These are phyloP conservation scores for Ascochyta fabae DNA, from an alignment of 2,329 filamentous ascomycete genomes.

Conservation along the genomic window DNA sequence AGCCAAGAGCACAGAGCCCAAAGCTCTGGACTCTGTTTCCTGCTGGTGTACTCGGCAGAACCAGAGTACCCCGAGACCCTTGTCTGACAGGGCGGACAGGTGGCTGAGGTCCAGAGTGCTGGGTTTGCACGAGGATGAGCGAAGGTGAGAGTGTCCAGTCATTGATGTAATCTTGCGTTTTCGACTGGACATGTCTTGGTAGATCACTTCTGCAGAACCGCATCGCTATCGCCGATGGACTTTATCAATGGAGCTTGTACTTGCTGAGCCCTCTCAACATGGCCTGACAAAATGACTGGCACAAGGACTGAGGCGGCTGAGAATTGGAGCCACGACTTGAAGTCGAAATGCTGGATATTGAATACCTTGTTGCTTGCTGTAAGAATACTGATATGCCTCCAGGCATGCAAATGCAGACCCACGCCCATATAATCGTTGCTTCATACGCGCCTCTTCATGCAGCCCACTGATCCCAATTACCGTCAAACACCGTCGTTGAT, in stretches of 20 bases:
- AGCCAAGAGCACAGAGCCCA: background rate
- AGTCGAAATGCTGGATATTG: background rate
- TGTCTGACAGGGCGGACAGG: background rate
- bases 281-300: too few species aligned
- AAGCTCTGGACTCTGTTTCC: background rate
- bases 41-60: background rate
- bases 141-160: background rate
- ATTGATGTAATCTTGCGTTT: background rate
- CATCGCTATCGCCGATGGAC: background rate
- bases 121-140: background rate
- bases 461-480: background rate
- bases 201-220: background rate
- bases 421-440: constrained; percentile 4
- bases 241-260: background rate
- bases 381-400: constrained; percentile 5
- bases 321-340: background rate
- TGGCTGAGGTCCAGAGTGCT: background rate
- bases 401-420: constrained; percentile 16
- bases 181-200: background rate
- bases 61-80: background rate
- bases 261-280: background rate
- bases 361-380: constrained; percentile 14
- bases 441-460: constrained; percentile 2
- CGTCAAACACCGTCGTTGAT: background rate
- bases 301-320: too few species aligned